Percentiles rank a stretch among this genome's conserved stretches.
phyloP scores from a whole-genome alignment of 371 early-diverging fungal species.

The Paramicrosporidium saccamoebae region DNA sequence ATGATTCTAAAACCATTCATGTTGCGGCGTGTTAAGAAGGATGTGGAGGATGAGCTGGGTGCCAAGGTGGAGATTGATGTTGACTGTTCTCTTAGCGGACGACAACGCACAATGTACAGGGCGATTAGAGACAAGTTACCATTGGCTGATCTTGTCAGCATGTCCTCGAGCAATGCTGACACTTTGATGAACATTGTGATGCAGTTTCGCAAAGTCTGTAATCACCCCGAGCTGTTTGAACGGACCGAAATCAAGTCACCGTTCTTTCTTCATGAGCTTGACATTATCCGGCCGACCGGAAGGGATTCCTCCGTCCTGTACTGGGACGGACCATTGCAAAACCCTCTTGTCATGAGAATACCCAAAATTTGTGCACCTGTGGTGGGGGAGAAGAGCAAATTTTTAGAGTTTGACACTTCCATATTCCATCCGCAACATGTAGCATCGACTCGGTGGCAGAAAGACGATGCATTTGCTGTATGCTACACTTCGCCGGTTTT shows the following conservation, averaged over 20 bases:
- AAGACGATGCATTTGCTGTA: too few species aligned
- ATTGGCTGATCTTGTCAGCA: conserved; percentile 28
- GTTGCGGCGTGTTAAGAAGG: conserved; percentile 82
- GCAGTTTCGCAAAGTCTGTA: conserved; percentile 93
- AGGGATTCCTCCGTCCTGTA: too few species aligned
- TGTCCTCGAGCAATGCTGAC: conserved; percentile 21
- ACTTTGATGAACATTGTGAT: conserved; percentile 77
- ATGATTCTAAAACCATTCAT: conserved; percentile 95
- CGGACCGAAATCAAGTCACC: conserved; percentile 49
- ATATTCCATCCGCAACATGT: too few species aligned
- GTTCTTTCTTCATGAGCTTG: conserved; percentile 17
- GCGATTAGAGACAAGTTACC: conserved; percentile 47
- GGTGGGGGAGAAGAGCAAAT: too few species aligned
- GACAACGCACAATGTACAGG: conserved; percentile 40
- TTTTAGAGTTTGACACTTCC: too few species aligned
- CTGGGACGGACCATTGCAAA: too few species aligned
- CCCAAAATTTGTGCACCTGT: too few species aligned
- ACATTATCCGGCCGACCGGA: conserved; percentile 16
- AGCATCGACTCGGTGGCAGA: too few species aligned
- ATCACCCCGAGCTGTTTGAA: conserved; percentile 93
- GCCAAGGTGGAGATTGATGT: conserved; percentile 66
- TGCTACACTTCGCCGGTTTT: too few species aligned
- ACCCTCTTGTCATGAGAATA: too few species aligned
- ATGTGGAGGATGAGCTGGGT: conserved; percentile 79
- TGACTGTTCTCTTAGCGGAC: conserved; percentile 40